These are phyloP conservation scores for Artemisia tridentata DNA, from an alignment of 129 eudicot species.

Conservation along the genomic window DNA sequence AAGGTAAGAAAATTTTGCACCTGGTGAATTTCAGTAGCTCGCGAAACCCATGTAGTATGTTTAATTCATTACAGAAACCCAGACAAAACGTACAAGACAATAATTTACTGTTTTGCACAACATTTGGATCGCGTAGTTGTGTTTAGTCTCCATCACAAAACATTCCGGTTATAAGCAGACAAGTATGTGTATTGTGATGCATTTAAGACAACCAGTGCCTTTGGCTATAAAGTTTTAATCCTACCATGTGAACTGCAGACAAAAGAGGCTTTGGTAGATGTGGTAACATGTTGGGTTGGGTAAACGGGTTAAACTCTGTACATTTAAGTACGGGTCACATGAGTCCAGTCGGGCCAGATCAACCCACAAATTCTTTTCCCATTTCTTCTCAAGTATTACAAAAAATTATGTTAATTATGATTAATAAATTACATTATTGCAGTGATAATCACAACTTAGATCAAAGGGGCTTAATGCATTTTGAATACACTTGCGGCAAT, in stretches of 20 bases:
- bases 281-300: too few relatives aligned
- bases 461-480: too few relatives aligned
- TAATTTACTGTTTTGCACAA: conserved; percentile 1
- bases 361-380: too few relatives aligned
- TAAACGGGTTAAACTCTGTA: too few relatives aligned
- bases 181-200: conserved; percentile 11
- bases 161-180: neutral
- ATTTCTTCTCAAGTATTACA: too few relatives aligned
- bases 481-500: too few relatives aligned
- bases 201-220: neutral
- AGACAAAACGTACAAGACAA: conserved; percentile 2
- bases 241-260: conserved; percentile 11
- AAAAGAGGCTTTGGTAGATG: neutral
- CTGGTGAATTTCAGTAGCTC: neutral
- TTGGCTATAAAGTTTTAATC: conserved; percentile 2
- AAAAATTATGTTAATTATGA: too few relatives aligned
- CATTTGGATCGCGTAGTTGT: conserved; percentile 3
- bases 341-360: too few relatives aligned
- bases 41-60: conserved; percentile 6
- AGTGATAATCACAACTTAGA: too few relatives aligned
- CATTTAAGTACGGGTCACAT: too few relatives aligned
- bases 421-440: too few relatives aligned
- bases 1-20: neutral
- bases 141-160: conserved; percentile 22
- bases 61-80: conserved; percentile 9